Conservation (phyloP, 2,329 filamentous ascomycete genomes). For the Tolypocladium inflatum region DNA sequence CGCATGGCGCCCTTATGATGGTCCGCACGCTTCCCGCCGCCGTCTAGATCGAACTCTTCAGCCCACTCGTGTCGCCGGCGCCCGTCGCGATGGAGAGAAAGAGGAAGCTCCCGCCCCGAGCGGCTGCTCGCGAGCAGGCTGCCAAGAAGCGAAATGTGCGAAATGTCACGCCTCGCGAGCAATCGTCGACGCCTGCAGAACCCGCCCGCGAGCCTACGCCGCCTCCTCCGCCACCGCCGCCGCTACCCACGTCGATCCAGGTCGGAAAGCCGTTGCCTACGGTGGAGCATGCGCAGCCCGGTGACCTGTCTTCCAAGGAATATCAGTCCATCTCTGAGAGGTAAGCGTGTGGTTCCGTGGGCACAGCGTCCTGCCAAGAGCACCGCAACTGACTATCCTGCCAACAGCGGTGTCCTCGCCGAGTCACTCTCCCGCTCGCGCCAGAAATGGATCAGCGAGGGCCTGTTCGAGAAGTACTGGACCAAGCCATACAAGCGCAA, state of each 20-base stretch:
- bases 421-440: constrained; percentile 67
- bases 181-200: constrained; percentile 30
- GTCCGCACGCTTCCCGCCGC: constrained; percentile 1
- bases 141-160: constrained; percentile 51
- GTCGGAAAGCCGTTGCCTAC: constrained; percentile 63
- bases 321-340: constrained; percentile 69
- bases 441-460: constrained; percentile 61
- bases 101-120: constrained; percentile 54
- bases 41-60: background rate
- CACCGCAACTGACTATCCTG: background rate
- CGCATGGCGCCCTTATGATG: constrained; percentile 23
- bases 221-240: constrained; percentile 22
- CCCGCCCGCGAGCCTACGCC: constrained; percentile 23
- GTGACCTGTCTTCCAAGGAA: constrained; percentile 51
- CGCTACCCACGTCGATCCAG: constrained; percentile 53
- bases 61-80: constrained; percentile 1
- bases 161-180: constrained; percentile 44
- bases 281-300: constrained; percentile 55
- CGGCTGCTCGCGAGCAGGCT: constrained; percentile 50
- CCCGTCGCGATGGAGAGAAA: constrained; percentile 50
- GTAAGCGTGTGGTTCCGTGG: constrained; percentile 25
- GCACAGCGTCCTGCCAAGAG: constrained; percentile 10
- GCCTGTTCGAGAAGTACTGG: constrained; percentile 71
- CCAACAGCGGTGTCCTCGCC: constrained; percentile 57
- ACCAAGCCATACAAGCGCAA: constrained; percentile 62